A percentile compares a stretch with the other conserved stretches of the same genome.
Conservation (phyloP, 2,329 filamentous ascomycete genomes). For the Pseudogymnoascus sp. region DNA sequence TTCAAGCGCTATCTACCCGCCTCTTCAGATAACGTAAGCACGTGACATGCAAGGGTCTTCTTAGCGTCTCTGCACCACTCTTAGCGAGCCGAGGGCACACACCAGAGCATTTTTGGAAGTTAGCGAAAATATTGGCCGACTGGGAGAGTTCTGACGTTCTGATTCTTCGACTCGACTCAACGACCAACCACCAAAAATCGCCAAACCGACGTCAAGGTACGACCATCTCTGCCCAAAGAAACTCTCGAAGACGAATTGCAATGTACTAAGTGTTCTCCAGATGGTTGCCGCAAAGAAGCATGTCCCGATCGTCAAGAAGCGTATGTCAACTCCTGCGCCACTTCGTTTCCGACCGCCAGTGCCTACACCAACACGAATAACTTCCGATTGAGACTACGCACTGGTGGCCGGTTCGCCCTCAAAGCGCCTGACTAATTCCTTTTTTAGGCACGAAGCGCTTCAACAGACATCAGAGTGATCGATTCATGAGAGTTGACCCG, state of each 20-base stretch:
- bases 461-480: constrained; percentile 95
- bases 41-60: neutral
- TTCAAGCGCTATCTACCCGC: neutral
- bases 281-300: constrained; percentile 99
- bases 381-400: neutral
- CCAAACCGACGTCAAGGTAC: constrained; percentile 21
- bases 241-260: constrained; percentile 1
- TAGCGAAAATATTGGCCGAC: constrained; percentile 8
- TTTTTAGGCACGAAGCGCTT: constrained; percentile 81
- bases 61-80: constrained; percentile 15
- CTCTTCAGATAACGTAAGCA: neutral
- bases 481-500: constrained; percentile 83
- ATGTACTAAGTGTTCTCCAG: constrained; percentile 37
- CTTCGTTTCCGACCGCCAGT: constrained; percentile 8
- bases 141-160: constrained; percentile 7
- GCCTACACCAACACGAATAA: neutral
- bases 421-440: constrained; percentile 29
- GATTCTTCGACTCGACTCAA: constrained; percentile 8
- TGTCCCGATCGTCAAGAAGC: constrained; percentile 99
- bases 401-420: neutral
- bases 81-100: constrained; percentile 18
- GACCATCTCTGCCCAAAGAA: constrained; percentile 9
- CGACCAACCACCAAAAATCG: constrained; percentile 4
- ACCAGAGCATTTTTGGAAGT: constrained; percentile 9
- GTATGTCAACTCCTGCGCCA: constrained; percentile 52